Evolutionary conservation across 345 rosid species (phyloP).

Genomic region (Populus davidiana): DNA sequence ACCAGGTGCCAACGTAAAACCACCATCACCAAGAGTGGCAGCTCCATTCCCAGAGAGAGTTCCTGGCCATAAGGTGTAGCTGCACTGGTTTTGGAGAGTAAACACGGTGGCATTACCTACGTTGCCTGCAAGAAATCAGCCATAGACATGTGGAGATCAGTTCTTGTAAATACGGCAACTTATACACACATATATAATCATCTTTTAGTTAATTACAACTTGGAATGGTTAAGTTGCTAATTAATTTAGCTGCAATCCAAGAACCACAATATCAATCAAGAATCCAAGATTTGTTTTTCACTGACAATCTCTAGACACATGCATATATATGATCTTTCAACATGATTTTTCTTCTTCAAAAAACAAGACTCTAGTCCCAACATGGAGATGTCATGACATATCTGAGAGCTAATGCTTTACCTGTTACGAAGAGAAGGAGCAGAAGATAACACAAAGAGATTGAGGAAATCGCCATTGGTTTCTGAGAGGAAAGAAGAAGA

Average conservation of each 20-base stretch:
- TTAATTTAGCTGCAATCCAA: no score
- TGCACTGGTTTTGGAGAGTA: constrained; percentile 68
- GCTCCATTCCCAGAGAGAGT: constrained; percentile 63
- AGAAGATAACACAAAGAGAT: constrained; percentile 12
- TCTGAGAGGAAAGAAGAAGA: background rate
- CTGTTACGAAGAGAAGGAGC: constrained; percentile 25
- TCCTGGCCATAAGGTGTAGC: constrained; percentile 82
- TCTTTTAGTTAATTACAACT: no score
- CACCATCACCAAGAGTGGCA: constrained; percentile 64
- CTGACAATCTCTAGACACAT: no score
- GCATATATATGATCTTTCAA: no score
- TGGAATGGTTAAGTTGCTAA: no score
- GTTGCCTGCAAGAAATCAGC: constrained; percentile 24
- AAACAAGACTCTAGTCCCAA: background rate
- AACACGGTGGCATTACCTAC: constrained; percentile 51
- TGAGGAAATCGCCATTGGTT: constrained; percentile 17
- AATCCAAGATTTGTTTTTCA: no score
- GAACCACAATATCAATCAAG: no score
- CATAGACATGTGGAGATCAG: no score
- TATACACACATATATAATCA: no score
- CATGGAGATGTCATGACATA: no score
- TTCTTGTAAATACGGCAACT: no score
- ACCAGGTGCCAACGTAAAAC: constrained; percentile 53
- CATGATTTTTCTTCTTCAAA: no score
- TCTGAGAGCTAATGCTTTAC: background rate